phyloP scores from a whole-genome alignment of 805 yeast species.

The Saccharomycodes ludwigii region DNA sequence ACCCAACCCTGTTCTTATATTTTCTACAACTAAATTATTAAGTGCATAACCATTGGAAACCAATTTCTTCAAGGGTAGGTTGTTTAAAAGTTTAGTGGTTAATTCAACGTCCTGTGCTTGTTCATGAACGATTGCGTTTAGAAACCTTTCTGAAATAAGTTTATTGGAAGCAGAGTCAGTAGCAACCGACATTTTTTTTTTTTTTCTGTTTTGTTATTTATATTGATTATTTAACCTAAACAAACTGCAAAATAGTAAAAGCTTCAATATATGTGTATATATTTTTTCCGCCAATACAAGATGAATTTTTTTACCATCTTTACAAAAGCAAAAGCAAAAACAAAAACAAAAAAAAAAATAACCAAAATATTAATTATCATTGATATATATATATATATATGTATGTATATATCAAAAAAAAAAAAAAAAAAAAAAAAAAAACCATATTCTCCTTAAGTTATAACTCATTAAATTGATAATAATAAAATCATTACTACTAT shows the following conservation, averaged over 20 bases:
- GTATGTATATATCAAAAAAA: too few species aligned
- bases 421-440: too few species aligned
- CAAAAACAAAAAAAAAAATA: too few species aligned
- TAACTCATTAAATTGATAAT: too few species aligned
- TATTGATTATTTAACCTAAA: background rate
- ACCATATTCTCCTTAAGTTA: too few species aligned
- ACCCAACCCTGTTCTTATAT: constrained; percentile 63
- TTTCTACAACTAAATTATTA: constrained; percentile 46
- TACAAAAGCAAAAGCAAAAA: too few species aligned
- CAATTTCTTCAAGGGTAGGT: constrained; percentile 51
- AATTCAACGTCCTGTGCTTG: constrained; percentile 40
- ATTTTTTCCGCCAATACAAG: background rate
- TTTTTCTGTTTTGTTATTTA: background rate
- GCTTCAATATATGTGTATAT: background rate
- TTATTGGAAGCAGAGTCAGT: too few species aligned
- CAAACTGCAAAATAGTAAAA: too few species aligned
- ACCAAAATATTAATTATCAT: too few species aligned
- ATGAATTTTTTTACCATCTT: too few species aligned
- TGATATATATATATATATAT: too few species aligned
- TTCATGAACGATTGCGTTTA: constrained; percentile 34
- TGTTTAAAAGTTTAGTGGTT: constrained; percentile 29
- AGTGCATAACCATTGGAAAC: constrained; percentile 66
- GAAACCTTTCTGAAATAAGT: constrained; percentile 26
- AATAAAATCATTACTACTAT: too few species aligned
- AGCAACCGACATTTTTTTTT: constrained; percentile 1